A percentile compares a stretch with the other conserved stretches of the same genome.
Conservation (phyloP, 2,329 filamentous ascomycete genomes). For the Graphiopsis chlorocephala region DNA sequence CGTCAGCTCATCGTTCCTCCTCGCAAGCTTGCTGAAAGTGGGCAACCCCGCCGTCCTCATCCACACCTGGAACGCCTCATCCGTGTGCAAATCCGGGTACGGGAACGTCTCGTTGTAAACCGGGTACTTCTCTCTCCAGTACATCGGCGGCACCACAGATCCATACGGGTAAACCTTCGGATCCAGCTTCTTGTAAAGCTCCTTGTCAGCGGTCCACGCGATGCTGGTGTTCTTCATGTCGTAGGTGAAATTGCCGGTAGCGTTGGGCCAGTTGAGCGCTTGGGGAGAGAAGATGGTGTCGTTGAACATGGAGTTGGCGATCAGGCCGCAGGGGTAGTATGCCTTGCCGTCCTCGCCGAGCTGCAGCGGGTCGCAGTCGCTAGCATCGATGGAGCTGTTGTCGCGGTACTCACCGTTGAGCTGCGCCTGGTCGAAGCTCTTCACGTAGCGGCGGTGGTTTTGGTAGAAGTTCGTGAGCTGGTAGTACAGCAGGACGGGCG, state of each 20-base stretch:
- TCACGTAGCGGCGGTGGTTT: slow-evolving; percentile 94
- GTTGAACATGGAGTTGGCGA: slow-evolving; percentile 97
- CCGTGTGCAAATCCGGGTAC: slow-evolving; percentile 69
- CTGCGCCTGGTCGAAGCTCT: slow-evolving; percentile 80
- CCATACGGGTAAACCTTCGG: slow-evolving; percentile 55
- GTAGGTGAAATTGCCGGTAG: slow-evolving; percentile 56
- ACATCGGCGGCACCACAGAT: slow-evolving; percentile 76
- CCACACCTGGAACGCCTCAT: slow-evolving; percentile 94
- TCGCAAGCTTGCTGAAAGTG: slow-evolving; percentile 88
- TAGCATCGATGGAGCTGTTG: slow-evolving; percentile 59
- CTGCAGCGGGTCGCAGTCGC: slow-evolving; percentile 71
- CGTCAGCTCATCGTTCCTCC: slow-evolving; percentile 68
- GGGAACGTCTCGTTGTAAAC: slow-evolving; percentile 65
- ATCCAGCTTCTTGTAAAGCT: slow-evolving; percentile 67
- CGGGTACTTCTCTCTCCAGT: slow-evolving; percentile 73
- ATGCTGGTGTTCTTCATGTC: slow-evolving; percentile 75
- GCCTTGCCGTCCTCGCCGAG: slow-evolving; percentile 50
- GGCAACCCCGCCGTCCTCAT: slow-evolving; percentile 96
- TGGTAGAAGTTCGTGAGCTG: slow-evolving; percentile 97
- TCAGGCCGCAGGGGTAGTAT: slow-evolving; percentile 92
- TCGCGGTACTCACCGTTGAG: slow-evolving; percentile 69
- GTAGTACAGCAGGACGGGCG: slow-evolving; percentile 91
- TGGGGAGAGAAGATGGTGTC: slow-evolving; percentile 74
- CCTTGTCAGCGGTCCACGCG: slow-evolving; percentile 80
- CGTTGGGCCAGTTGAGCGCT: slow-evolving; percentile 52